These are phyloP conservation scores for Chaetoceros muelleri DNA, from an alignment of 108 stramenopile species.

Conservation along the genomic window DNA sequence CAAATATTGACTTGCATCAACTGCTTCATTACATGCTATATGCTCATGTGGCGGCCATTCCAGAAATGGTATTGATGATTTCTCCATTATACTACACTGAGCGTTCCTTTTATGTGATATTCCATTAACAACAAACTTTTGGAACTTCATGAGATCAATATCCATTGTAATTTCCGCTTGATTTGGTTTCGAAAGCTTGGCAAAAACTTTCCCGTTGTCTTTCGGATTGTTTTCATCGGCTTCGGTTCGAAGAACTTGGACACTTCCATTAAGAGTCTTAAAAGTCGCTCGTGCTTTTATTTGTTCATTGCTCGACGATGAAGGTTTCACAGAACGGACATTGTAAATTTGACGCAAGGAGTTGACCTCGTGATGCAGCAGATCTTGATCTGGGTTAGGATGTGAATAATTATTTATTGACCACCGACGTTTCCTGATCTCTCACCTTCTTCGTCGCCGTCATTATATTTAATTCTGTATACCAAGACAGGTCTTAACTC, in stretches of 20 bases:
- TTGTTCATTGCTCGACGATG: conserved; percentile 7
- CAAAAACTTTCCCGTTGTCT: conserved; percentile 9
- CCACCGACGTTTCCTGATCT: too few species aligned
- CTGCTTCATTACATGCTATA: neutral
- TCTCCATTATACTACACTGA: neutral
- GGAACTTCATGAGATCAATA: conserved; percentile 15
- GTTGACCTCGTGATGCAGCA: conserved; percentile 21
- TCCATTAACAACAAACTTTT: conserved; percentile 19
- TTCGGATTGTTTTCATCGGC: conserved; percentile 1
- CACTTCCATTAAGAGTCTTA: conserved; percentile 14
- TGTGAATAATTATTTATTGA: neutral
- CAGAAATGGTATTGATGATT: conserved; percentile 4
- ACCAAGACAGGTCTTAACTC: conserved; percentile 20
- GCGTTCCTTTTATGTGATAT: neutral
- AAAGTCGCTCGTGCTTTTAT: conserved; percentile 19
- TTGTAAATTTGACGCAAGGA: conserved; percentile 25
- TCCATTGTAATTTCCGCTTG: conserved; percentile 1
- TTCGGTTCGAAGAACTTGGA: conserved; percentile 13
- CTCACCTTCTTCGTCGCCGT: conserved; percentile 23
- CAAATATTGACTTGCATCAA: neutral
- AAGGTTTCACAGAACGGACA: conserved; percentile 10
- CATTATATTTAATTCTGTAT: conserved; percentile 24
- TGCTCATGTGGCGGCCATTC: conserved; percentile 20
- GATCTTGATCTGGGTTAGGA: conserved; percentile 5
- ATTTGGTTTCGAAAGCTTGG: neutral